Base-by-base conservation (phyloP, 352 stramenopile species). In the Thalassiosira livingstoniorum region DNA sequence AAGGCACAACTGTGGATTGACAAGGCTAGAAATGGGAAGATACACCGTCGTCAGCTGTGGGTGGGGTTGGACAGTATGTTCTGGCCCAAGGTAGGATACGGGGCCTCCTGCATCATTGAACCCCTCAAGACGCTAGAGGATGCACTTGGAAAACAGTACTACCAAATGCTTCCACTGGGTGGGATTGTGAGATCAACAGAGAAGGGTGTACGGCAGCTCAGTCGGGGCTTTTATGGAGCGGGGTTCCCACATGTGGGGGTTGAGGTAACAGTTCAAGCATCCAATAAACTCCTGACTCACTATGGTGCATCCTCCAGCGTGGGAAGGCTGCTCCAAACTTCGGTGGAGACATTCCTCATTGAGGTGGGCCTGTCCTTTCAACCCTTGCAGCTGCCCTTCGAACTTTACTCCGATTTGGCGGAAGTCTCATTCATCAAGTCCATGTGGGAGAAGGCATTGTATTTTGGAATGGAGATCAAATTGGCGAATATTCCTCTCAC, bases 241-340 rank as follows among this genome's bases (percentile, higher is more conserved):
- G 73, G 73, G 0, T 75, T 43, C 31, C 73, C 45, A 45, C 60
- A 74, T 35, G 2, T 27, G 34, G 61, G 61, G 5, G 35, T 80
- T 1, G 63, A 74, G 37, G 64, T 43, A 4, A n/a, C 74, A 0
- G 39, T 67, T 10, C n/a, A 7, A 27, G 45, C 73, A 43, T 2
- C 57, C 4, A 68, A 66, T 25, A 80, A 80, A 35, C 32, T 80
- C 0, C 45, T 74, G 1, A 80, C 27, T 10, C 73, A 80, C 39
- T 74, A 74, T 65, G 60, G 71, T 0, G 64, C 60, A 32, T 18
- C 43, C 27, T 54, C 42, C 11, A 39, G 27, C 29, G 4, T 66
- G 7, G 60, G 71, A 4, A 18, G 23, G 2, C 57, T 54, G 21
- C 21, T 71, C 7, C 35, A 63, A 23, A 37, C 32, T 5, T 66